Conservation (phyloP, 768 basidiomycete genomes). For the Boletus vermiculosoides region DNA sequence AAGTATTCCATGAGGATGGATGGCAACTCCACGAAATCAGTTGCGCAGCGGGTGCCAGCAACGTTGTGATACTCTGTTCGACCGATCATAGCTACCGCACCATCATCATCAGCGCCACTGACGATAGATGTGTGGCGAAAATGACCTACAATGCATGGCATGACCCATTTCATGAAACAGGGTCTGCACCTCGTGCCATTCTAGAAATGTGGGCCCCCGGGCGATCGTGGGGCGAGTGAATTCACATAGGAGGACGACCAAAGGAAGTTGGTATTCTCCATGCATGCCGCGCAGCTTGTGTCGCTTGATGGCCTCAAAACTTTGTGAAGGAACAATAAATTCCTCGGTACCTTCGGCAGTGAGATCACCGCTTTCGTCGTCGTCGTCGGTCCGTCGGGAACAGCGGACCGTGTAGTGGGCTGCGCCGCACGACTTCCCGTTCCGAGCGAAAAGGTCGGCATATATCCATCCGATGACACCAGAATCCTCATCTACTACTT, state of each 20-base stretch:
- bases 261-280: slow-evolving; percentile 81
- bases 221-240: slow-evolving; percentile 63
- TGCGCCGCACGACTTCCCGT: slow-evolving; percentile 85
- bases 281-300: slow-evolving; percentile 57
- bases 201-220: slow-evolving; percentile 69
- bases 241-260: slow-evolving; percentile 90
- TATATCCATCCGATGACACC: slow-evolving; percentile 94
- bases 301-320: slow-evolving; percentile 64
- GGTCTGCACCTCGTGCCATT: slow-evolving; percentile 93
- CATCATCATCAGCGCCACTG: slow-evolving; percentile 7
- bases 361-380: slow-evolving; percentile 73
- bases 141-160: slow-evolving; percentile 94
- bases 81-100: slow-evolving; percentile 86
- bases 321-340: slow-evolving; percentile 46
- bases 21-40: slow-evolving; percentile 96
- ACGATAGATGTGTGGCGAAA: slow-evolving; percentile 2
- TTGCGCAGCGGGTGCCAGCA: slow-evolving; percentile 94
- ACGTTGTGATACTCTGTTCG: slow-evolving; percentile 97
- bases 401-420: slow-evolving; percentile 98
- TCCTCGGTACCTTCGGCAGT: slow-evolving; percentile 38
- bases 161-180: slow-evolving; percentile 99
- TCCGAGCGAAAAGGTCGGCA: slow-evolving; percentile 83
- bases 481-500: slow-evolving; percentile 86
- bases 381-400: slow-evolving; percentile 88
- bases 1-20: slow-evolving; percentile 99